These are phyloP conservation scores for Colletotrichum simmondsii DNA, from an alignment of 2,329 filamentous ascomycete species.

Conservation along the genomic window DNA sequence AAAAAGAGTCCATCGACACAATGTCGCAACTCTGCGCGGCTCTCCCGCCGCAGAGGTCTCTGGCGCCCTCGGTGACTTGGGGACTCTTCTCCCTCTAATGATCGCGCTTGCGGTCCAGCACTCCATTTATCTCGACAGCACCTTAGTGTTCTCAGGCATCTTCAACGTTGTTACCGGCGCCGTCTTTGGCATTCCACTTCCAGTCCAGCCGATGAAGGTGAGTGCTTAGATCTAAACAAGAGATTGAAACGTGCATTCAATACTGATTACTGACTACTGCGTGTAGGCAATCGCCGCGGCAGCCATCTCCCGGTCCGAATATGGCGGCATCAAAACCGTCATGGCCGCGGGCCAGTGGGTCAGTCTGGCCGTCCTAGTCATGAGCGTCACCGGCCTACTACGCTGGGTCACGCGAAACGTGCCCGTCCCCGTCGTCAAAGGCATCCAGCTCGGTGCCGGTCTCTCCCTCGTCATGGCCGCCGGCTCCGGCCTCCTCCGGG, in stretches of 20 bases:
- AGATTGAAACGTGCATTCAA: too few relatives aligned
- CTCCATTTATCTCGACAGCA: slow-evolving; percentile 84
- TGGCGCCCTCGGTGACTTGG: slow-evolving; percentile 87
- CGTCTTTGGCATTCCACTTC: slow-evolving; percentile 87
- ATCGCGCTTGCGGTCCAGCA: slow-evolving; percentile 83
- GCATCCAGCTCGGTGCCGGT: slow-evolving; percentile 93
- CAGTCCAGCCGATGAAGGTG: slow-evolving; percentile 86
- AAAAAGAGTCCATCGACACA: slow-evolving; percentile 54
- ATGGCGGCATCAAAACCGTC: slow-evolving; percentile 64
- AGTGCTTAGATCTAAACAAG: not conserved
- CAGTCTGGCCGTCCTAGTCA: slow-evolving; percentile 75
- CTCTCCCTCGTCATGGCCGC: slow-evolving; percentile 84
- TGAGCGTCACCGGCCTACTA: slow-evolving; percentile 84
- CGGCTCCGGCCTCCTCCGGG: slow-evolving; percentile 73
- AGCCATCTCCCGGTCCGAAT: slow-evolving; percentile 77
- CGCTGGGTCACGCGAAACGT: slow-evolving; percentile 78
- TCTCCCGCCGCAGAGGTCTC: slow-evolving; percentile 79
- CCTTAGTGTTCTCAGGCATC: slow-evolving; percentile 87
- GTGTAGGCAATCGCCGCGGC: slow-evolving; percentile 84
- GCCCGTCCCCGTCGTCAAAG: slow-evolving; percentile 89
- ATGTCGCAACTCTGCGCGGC: slow-evolving; percentile 58
- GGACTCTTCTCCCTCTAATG: slow-evolving; percentile 89
- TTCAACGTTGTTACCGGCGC: slow-evolving; percentile 87
- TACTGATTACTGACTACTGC: not conserved
- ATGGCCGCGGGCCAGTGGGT: slow-evolving; percentile 84